A percentile compares a stretch with the other conserved stretches of the same genome.
phyloP scores from a whole-genome alignment of 2,329 filamentous ascomycete species.

The Tolypocladium inflatum region DNA sequence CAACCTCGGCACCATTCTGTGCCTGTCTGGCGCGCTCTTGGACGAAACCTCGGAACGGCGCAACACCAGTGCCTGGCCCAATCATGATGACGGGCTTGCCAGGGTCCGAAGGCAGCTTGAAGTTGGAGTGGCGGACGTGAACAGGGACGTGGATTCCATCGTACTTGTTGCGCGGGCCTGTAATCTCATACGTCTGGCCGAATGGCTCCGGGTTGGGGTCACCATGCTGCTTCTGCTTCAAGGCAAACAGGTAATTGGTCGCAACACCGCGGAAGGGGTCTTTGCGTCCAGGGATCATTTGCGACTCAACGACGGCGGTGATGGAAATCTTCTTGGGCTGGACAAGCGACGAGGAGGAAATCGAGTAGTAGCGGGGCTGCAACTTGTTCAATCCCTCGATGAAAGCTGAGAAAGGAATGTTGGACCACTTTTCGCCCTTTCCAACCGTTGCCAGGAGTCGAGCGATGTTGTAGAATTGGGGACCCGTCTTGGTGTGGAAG shows the following conservation, averaged over 20 bases:
- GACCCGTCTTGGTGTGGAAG: conserved; percentile 77
- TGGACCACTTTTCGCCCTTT: conserved; percentile 67
- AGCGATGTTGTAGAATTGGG: conserved; percentile 80
- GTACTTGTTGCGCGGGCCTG: conserved; percentile 91
- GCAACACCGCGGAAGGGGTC: conserved; percentile 86
- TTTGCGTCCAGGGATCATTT: conserved; percentile 65
- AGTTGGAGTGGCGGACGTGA: conserved; percentile 95
- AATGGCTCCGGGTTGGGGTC: conserved; percentile 74
- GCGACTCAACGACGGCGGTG: conserved; percentile 86
- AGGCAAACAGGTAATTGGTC: conserved; percentile 89
- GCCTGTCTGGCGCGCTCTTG: conserved; percentile 86
- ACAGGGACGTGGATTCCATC: conserved; percentile 91
- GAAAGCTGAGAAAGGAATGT: conserved; percentile 86
- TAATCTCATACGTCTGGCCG: conserved; percentile 77
- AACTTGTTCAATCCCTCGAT: conserved; percentile 92
- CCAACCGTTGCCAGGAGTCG: conserved; percentile 68
- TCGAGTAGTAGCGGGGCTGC: conserved; percentile 97
- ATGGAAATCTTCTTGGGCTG: conserved; percentile 94
- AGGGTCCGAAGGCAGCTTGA: conserved; percentile 95
- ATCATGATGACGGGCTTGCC: conserved; percentile 93
- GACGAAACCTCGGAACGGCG: conserved; percentile 90
- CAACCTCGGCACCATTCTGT: conserved; percentile 70
- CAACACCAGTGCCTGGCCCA: conserved; percentile 91
- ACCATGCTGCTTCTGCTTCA: conserved; percentile 95
- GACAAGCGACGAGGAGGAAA: conserved; percentile 90